phyloP scores from a whole-genome alignment of 2,329 filamentous ascomycete species.

The Alternaria brassicicola region DNA sequence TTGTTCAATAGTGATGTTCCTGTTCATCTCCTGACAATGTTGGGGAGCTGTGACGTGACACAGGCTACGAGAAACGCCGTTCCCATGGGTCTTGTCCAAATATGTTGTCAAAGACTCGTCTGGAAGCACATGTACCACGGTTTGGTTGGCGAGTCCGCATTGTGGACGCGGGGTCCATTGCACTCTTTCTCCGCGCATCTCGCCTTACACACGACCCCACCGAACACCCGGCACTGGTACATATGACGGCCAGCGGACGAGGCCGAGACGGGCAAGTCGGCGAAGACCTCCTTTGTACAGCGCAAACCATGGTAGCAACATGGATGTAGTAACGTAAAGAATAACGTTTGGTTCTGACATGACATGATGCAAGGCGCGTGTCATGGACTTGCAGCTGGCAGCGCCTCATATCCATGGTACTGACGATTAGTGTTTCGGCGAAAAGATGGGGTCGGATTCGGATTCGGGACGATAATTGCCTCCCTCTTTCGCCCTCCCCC shows the following conservation, averaged over 20 bases:
- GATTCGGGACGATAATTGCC: not conserved
- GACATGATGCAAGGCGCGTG: constrained; percentile 16
- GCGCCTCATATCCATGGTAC: constrained; percentile 6
- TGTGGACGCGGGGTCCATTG: not conserved
- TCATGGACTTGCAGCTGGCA: constrained; percentile 1
- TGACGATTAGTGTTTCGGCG: not conserved
- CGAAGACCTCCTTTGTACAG: constrained; percentile 2
- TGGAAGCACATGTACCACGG: constrained; percentile 1
- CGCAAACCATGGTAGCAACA: constrained; percentile 12
- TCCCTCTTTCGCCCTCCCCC: not conserved
- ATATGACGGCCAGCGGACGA: not conserved
- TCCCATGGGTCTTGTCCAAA: not conserved
- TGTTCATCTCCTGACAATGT: not conserved
- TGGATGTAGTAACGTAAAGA: not conserved
- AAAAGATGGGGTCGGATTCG: not conserved
- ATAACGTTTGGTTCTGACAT: constrained; percentile 9
- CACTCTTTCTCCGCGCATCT: not conserved
- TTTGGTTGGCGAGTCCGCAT: not conserved
- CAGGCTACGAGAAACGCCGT: not conserved
- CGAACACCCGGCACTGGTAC: not conserved
- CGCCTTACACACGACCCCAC: not conserved
- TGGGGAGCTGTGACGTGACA: not conserved
- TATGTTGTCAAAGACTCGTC: not conserved
- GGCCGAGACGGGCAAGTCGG: not conserved
- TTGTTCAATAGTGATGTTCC: not conserved